phyloP scores from a whole-genome alignment of 208 protist species.

The Novymonas esmeraldas region DNA sequence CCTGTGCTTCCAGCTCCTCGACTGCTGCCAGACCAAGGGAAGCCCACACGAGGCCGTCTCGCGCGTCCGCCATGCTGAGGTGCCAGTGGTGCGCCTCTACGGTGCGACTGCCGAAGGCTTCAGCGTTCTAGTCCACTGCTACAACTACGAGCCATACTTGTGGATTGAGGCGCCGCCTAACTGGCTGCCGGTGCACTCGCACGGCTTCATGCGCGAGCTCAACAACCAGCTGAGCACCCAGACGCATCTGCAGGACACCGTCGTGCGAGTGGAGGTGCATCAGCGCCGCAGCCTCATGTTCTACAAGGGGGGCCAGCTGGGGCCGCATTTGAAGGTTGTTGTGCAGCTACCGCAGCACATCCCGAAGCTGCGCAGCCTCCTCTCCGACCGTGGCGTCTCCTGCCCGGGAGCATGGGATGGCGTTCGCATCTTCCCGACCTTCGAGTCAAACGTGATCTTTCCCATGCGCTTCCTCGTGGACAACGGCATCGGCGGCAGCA shows the following conservation, averaged over 20 bases:
- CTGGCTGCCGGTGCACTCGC: conserved; percentile 78
- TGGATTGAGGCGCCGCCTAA: conserved; percentile 91
- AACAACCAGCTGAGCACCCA: conserved; percentile 73
- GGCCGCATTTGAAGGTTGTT: conserved; percentile 83
- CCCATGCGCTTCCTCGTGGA: conserved; percentile 99
- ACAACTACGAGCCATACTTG: conserved; percentile 97
- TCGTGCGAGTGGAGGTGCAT: conserved; percentile 84
- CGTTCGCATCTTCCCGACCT: conserved; percentile 93
- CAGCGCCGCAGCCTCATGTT: conserved; percentile 81
- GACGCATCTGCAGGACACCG: conserved; percentile 62
- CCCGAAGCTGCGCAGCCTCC: conserved; percentile 78
- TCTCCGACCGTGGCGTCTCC: conserved; percentile 75
- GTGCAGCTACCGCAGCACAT: conserved; percentile 92
- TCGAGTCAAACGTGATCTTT: conserved; percentile 99
- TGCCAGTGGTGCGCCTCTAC: conserved; percentile 93
- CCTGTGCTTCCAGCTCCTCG: conserved; percentile 82
- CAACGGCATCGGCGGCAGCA: conserved; percentile 94
- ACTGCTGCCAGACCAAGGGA: conserved; percentile 89
- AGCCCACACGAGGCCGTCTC: conserved; percentile 66
- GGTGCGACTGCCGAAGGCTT: conserved; percentile 93
- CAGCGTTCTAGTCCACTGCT: conserved; percentile 92
- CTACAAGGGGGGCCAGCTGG: conserved; percentile 56
- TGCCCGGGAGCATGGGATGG: conserved; percentile 80
- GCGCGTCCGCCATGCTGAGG: conserved; percentile 65
- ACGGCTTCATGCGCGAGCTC: conserved; percentile 72